Evolutionary conservation across 176 grass and related monocot species (phyloP).

Genomic region (Musa itinerans): DNA sequence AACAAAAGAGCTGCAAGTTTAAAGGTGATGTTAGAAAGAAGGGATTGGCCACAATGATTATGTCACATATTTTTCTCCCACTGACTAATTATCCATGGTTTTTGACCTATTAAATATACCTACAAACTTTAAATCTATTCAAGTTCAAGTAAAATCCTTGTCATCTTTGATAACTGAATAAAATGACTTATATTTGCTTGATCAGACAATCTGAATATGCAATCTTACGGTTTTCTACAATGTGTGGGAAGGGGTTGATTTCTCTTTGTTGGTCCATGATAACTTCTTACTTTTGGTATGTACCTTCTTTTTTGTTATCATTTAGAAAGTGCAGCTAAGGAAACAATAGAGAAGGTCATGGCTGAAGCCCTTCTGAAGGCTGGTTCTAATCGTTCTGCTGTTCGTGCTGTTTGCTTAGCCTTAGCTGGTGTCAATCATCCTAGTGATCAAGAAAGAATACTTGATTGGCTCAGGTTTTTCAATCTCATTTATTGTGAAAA

Average conservation of each 20-base stretch:
- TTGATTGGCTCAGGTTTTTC: slow-evolving; percentile 72
- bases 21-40: background rate
- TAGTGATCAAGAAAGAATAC: slow-evolving; percentile 75
- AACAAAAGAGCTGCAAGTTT: background rate
- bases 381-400: slow-evolving; percentile 39
- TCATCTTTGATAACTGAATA: no score
- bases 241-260: no score
- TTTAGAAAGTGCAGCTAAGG: slow-evolving; percentile 52
- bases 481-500: background rate
- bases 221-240: no score
- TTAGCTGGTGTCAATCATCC: slow-evolving; percentile 91
- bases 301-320: slow-evolving; percentile 20
- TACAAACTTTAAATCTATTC: background rate
- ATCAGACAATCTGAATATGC: no score
- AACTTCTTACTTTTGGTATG: slow-evolving; percentile 9
- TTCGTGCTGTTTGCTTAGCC: slow-evolving; percentile 83
- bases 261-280: no score
- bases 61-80: background rate
- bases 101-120: background rate
- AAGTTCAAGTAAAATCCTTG: no score
- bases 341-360: slow-evolving; percentile 78
- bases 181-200: no score
- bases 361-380: slow-evolving; percentile 51
- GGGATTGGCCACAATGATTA: no score
- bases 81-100: background rate